Evolutionary conservation across 1,284 basidiomycete genomes (phyloP).

Genomic region (Malassezia nana): DNA sequence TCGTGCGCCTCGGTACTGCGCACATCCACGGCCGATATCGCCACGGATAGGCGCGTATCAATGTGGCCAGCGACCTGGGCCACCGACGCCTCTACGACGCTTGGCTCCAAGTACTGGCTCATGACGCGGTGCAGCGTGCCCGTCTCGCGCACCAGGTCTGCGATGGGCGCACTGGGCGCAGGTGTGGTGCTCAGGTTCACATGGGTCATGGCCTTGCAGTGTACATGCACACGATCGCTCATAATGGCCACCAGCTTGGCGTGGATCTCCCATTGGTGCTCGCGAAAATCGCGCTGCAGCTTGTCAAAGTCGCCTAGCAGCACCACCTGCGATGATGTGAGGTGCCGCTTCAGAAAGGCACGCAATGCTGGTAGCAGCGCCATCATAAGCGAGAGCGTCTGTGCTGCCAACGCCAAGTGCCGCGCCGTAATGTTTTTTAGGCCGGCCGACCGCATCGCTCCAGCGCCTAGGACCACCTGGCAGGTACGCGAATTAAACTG

Average conservation of each 20-base stretch:
- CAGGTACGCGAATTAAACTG: conserved; percentile 92
- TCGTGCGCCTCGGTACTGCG: conserved; percentile 20
- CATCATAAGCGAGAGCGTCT: conserved; percentile 85
- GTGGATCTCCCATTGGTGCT: conserved; percentile 98
- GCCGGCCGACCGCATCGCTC: conserved; percentile 93
- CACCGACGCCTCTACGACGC: conserved; percentile 32
- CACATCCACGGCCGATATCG: conserved; percentile 29
- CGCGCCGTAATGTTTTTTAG: conserved; percentile 97
- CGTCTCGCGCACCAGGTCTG: conserved; percentile 85
- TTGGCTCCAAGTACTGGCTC: conserved; percentile 64
- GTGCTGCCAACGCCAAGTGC: conserved; percentile 83
- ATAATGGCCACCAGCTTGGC: conserved; percentile 95
- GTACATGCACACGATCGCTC: conserved; percentile 81
- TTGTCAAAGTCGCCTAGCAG: conserved; percentile 98
- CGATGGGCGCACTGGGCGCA: conserved; percentile 54
- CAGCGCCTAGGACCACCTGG: conserved; percentile 92
- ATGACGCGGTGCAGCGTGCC: conserved; percentile 92
- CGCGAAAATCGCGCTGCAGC: conserved; percentile 93
- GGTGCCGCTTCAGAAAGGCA: conserved; percentile 81
- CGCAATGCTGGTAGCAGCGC: conserved; percentile 92
- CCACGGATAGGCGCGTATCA: conserved; percentile 28
- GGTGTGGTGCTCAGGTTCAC: conserved; percentile 16
- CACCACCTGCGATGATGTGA: conserved; percentile 83
- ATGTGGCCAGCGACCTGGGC: conserved; percentile 33
- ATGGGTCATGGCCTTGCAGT: conserved; percentile 60